Evolutionary conservation across 2,329 filamentous ascomycete species (phyloP).

Genomic region (Fusarium piperis): DNA sequence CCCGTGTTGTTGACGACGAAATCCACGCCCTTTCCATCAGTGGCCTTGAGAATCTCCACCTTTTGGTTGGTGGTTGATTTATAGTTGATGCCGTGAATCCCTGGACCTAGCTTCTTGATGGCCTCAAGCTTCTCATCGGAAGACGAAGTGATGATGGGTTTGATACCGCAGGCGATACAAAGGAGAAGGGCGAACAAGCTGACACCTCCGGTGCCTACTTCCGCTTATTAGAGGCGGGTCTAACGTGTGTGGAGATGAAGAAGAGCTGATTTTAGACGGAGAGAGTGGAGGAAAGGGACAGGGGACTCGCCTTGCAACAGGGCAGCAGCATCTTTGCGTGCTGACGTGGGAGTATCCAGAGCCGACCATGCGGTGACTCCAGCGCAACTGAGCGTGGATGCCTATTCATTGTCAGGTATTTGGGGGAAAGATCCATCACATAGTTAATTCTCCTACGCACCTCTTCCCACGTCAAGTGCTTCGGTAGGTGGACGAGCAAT

Average conservation of each 20-base stretch:
- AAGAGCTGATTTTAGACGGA: too few relatives aligned
- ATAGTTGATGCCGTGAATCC: conserved; percentile 40
- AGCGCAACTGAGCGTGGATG: neutral
- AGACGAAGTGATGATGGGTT: conserved; percentile 44
- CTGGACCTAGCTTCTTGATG: conserved; percentile 29
- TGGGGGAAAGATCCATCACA: neutral
- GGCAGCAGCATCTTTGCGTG: neutral
- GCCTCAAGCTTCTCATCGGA: conserved; percentile 40
- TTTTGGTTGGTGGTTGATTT: neutral
- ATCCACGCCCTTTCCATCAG: conserved; percentile 40
- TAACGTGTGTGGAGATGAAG: too few relatives aligned
- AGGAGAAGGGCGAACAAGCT: conserved; percentile 40
- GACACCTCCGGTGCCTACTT: conserved; percentile 39
- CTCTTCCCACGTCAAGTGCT: neutral
- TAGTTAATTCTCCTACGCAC: neutral
- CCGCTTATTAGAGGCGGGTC: too few relatives aligned
- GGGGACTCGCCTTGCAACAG: neutral
- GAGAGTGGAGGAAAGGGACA: too few relatives aligned
- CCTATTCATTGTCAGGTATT: neutral
- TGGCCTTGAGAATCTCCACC: conserved; percentile 31
- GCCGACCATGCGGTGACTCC: neutral
- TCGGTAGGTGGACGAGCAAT: neutral
- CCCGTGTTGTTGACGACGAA: conserved; percentile 42
- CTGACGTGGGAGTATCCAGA: neutral
- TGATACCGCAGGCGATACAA: conserved; percentile 34